A percentile compares a stretch with the other conserved stretches of the same genome.
These are phyloP conservation scores for Pseudocercospora eumusae DNA, from an alignment of 2,329 filamentous ascomycete species.

Conservation along the genomic window DNA sequence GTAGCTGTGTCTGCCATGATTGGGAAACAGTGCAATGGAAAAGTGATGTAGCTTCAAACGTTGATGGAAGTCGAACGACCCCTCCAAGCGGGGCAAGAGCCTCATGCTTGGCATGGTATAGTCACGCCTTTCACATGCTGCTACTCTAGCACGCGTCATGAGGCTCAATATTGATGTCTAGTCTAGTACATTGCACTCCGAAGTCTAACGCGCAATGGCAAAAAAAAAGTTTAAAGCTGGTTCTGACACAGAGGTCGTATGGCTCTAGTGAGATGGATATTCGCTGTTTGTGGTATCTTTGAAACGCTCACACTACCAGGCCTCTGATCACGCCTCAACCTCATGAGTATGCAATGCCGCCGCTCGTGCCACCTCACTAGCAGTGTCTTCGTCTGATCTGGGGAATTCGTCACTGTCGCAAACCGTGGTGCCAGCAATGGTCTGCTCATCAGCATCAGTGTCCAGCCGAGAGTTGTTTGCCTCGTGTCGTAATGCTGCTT, in stretches of 20 bases:
- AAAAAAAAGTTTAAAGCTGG: neutral
- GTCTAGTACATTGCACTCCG: neutral
- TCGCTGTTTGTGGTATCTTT: neutral
- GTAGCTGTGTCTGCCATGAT: slow-evolving; percentile 38
- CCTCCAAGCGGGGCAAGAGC: neutral
- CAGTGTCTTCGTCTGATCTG: slow-evolving; percentile 20
- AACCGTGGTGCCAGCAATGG: slow-evolving; percentile 28
- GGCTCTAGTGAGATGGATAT: neutral
- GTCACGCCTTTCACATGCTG: neutral
- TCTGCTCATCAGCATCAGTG: slow-evolving; percentile 19
- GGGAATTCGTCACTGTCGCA: slow-evolving; percentile 27
- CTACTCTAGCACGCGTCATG: no score
- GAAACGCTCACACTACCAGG: neutral
- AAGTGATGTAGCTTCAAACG: neutral
- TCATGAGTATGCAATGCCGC: slow-evolving; percentile 13
- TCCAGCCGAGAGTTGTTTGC: slow-evolving; percentile 25
- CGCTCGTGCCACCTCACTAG: slow-evolving; percentile 15
- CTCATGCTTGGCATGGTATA: neutral
- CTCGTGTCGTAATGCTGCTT: slow-evolving; percentile 25
- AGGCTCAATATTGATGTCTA: no score
- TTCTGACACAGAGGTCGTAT: neutral
- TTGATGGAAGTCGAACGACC: neutral
- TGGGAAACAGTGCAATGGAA: neutral
- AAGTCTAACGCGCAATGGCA: neutral
- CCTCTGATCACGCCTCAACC: slow-evolving; percentile 16